phyloP scores from a whole-genome alignment of 179 eudicot species.

The Silene vulgaris region DNA sequence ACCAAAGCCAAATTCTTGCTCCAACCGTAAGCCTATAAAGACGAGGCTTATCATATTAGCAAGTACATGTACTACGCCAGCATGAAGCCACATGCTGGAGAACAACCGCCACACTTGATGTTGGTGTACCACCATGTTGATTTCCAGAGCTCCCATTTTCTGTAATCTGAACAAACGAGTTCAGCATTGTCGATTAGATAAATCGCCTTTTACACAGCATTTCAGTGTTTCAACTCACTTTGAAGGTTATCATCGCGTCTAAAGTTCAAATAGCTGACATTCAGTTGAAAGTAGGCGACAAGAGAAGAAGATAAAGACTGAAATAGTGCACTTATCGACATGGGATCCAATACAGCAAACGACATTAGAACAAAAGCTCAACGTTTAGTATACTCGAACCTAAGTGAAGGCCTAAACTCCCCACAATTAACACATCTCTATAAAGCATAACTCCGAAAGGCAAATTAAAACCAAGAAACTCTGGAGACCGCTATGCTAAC shows the following conservation, averaged over 20 bases:
- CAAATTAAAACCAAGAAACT: too few species aligned
- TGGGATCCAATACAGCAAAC: background rate
- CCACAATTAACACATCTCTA: too few species aligned
- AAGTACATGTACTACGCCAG: constrained; percentile 63
- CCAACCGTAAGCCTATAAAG: constrained; percentile 71
- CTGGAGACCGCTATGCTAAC: background rate
- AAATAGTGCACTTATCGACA: too few species aligned
- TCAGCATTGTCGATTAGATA: background rate
- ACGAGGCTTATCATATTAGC: constrained; percentile 69
- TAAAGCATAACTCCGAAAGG: too few species aligned
- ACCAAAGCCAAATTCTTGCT: constrained; percentile 78
- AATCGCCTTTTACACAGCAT: background rate
- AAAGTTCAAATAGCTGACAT: background rate
- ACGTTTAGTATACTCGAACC: too few species aligned
- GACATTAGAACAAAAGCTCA: too few species aligned
- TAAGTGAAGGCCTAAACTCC: too few species aligned
- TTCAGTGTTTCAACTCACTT: too few species aligned
- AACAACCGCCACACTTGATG: constrained; percentile 57
- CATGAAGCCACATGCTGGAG: constrained; percentile 73
- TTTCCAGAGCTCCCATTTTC: constrained; percentile 58
- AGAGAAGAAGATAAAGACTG: background rate
- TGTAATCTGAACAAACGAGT: constrained; percentile 38
- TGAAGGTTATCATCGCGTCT: too few species aligned
- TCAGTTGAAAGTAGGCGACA: background rate
- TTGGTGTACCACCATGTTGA: constrained; percentile 37